These are phyloP conservation scores for Pyrus pyrifolia DNA, from an alignment of 306 rosid genomes.

Conservation along the genomic window DNA sequence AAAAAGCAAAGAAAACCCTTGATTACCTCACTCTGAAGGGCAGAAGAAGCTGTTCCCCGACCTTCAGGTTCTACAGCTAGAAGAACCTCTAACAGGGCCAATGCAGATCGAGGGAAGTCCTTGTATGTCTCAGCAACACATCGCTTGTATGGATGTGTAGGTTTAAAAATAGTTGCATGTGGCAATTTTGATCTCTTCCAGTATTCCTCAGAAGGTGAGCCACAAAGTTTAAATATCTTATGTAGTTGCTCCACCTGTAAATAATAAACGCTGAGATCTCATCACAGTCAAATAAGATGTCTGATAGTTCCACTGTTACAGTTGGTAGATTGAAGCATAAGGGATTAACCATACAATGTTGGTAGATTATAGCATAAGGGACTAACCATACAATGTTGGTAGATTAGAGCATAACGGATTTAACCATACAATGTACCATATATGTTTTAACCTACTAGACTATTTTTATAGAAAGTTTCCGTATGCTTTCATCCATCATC, in stretches of 20 bases:
- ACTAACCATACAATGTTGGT: too few species aligned
- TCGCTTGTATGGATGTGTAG: constrained; percentile 71
- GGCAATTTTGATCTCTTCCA: constrained; percentile 81
- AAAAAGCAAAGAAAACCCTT: constrained; percentile 2
- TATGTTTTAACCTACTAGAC: not conserved
- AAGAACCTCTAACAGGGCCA: constrained; percentile 62
- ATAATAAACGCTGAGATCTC: constrained; percentile 9
- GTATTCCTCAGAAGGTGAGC: constrained; percentile 84
- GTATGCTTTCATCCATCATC: not conserved
- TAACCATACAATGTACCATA: too few species aligned
- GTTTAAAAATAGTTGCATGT: constrained; percentile 75
- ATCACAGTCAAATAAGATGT: constrained; percentile 8
- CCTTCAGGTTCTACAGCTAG: constrained; percentile 70
- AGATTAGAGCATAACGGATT: too few species aligned
- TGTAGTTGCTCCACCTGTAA: constrained; percentile 89
- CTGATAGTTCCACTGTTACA: not conserved
- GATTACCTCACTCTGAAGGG: constrained; percentile 72
- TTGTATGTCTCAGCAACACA: constrained; percentile 58
- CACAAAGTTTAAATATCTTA: constrained; percentile 87
- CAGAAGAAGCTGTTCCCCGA: constrained; percentile 68
- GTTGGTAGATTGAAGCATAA: not conserved
- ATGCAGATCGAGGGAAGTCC: constrained; percentile 52
- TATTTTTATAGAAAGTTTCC: not conserved
- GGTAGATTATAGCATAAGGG: too few species aligned
- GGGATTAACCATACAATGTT: not conserved